Evolutionary conservation across 2,329 filamentous ascomycete species (phyloP).

Genomic region (Pseudogymnoascus sp.): DNA sequence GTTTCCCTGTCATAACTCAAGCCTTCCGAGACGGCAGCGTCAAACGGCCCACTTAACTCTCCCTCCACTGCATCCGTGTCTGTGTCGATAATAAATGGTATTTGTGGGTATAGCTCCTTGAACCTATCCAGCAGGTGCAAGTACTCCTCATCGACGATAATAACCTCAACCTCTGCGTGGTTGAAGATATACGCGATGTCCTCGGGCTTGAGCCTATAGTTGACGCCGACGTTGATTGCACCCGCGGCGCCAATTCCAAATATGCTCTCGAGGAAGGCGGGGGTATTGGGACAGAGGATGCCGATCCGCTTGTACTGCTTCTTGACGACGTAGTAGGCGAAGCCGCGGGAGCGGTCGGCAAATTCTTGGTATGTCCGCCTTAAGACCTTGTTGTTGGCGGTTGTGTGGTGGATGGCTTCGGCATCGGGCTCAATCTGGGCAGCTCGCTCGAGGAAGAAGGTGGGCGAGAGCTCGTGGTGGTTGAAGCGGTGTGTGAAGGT

Average conservation of each 20-base stretch:
- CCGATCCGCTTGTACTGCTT: constrained; percentile 69
- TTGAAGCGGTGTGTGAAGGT: constrained; percentile 28
- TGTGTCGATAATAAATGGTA: constrained; percentile 68
- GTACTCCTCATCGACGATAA: constrained; percentile 83
- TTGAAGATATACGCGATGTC: constrained; percentile 88
- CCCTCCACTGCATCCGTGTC: constrained; percentile 75
- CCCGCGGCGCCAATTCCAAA: constrained; percentile 81
- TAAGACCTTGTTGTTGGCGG: constrained; percentile 64
- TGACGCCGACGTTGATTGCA: constrained; percentile 65
- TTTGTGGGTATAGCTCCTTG: constrained; percentile 47
- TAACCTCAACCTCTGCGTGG: constrained; percentile 75
- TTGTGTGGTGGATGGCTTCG: constrained; percentile 77
- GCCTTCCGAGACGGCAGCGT: constrained; percentile 75
- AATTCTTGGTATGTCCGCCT: constrained; percentile 72
- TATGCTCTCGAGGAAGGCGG: constrained; percentile 83
- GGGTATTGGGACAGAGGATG: constrained; percentile 84
- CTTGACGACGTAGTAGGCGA: constrained; percentile 80
- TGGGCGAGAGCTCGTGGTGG: constrained; percentile 77
- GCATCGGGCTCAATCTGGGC: constrained; percentile 82
- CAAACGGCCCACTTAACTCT: constrained; percentile 68
- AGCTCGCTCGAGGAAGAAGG: constrained; percentile 76
- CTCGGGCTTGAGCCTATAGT: constrained; percentile 68
- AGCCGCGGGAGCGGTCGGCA: constrained; percentile 74
- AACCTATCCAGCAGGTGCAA: constrained; percentile 60
- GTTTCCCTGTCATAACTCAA: constrained; percentile 59